Percentiles rank a stretch among this genome's conserved stretches.
Evolutionary conservation across 768 basidiomycete genomes (phyloP).

Genomic region (Termitomyces titanicus): DNA sequence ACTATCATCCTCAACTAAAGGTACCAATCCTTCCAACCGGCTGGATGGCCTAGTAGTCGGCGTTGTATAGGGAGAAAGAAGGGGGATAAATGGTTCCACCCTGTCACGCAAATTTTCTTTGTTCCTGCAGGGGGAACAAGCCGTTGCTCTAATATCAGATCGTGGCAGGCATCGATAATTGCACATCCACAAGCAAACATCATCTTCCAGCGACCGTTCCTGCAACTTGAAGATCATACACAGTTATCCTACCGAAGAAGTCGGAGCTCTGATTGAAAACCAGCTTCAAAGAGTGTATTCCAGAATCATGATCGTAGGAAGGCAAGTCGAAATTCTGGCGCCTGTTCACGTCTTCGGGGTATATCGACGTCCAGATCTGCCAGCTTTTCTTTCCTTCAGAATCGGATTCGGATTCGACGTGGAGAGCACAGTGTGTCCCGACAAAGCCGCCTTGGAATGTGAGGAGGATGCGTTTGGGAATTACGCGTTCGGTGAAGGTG

Average conservation of each 20-base stretch:
- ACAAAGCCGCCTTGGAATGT: constrained; percentile 90
- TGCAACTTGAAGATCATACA: constrained; percentile 14
- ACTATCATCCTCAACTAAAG: neutral
- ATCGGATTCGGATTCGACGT: constrained; percentile 29
- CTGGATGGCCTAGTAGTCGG: too few species aligned
- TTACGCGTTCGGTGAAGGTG: constrained; percentile 48
- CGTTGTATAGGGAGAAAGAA: too few species aligned
- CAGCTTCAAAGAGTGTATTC: constrained; percentile 51
- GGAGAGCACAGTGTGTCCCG: constrained; percentile 58
- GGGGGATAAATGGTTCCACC: too few species aligned
- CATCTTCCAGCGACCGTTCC: constrained; percentile 3
- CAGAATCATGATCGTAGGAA: constrained; percentile 18
- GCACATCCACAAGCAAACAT: neutral
- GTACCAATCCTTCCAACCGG: neutral
- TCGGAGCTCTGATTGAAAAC: constrained; percentile 38
- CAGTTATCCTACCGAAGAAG: constrained; percentile 12
- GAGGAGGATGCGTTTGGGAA: constrained; percentile 51
- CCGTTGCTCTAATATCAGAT: neutral
- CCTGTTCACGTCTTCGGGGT: constrained; percentile 79
- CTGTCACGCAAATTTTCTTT: too few species aligned
- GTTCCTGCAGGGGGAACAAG: too few species aligned
- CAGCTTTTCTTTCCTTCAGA: constrained; percentile 34
- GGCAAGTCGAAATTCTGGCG: constrained; percentile 62
- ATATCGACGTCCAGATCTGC: constrained; percentile 51
- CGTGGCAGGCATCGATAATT: neutral